Evolutionary conservation across 805 yeast genomes (phyloP), one percentile per base, ranked within the genome.

Genomic region (Candida morakotiae): DNA sequence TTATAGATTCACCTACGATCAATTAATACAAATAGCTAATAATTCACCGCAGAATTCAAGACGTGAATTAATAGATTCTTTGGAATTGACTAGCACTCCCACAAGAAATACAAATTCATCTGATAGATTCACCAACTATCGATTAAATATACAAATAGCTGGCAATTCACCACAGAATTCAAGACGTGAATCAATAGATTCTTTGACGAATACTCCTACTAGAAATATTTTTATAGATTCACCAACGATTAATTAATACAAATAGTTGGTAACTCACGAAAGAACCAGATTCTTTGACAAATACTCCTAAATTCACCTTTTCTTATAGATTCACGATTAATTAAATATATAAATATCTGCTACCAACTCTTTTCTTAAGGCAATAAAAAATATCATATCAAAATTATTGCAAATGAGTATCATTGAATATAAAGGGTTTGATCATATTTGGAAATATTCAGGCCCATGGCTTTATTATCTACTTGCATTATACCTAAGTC

Each of bases 401-500:
- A n/a, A n/a, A n/a, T n/a, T n/a, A n/a, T n/a, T n/a, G n/a, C n/a
- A n/a, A 28, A 32, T 32, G 35, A 32, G 13, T 5, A 23, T 18
- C 21, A 33, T 37, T 9, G 35, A 33, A 31, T 35, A 37, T 24
- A 21, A 41, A 28, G 41, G 37, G 10, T 49, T 50, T 37, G 55
- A 47, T 34, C 52, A 50, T 39, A 40, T 44, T 7, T 49, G 43
- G 37, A 21, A 43, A 15, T 51, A 53, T 25, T 47, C 54, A 3
- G 60, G 60, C 15, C 57, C 52, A 5, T 70, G 75, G 70, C 56
- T 72, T 3, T 69, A 73, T 67, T 54, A 60, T 40, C 46, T 79
- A 10, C 43, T 77, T 1, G 59, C 52, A 1, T 30, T 76, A 3
- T 81, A 80, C 61, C 35, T 74, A 0, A 42, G 60, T 4, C 48